Conservation (phyloP, 176 grass and related monocot species). For the Carex scoparia region DNA sequence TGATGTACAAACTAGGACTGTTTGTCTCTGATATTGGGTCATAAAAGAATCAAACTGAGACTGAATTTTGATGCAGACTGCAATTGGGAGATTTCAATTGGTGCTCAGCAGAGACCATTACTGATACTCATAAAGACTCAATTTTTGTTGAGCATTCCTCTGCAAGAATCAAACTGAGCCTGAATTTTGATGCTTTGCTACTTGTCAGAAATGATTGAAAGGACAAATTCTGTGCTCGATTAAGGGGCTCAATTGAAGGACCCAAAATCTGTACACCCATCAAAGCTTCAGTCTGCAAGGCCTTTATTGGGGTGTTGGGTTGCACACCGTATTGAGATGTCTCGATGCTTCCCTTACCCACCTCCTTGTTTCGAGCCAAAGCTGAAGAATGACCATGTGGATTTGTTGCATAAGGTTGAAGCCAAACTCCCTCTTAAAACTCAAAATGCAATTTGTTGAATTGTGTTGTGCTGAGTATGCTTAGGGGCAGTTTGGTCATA, state of each 20-base stretch:
- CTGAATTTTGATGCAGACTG: no score
- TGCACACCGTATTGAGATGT: constrained; percentile 34
- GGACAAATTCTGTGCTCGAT: neutral
- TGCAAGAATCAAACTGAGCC: neutral
- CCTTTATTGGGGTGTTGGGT: constrained; percentile 28
- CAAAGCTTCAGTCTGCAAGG: constrained; percentile 11
- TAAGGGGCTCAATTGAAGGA: neutral
- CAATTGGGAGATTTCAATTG: no score
- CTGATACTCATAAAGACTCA: neutral
- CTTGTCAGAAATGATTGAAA: constrained; percentile 13
- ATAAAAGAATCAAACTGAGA: neutral
- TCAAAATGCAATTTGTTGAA: neutral
- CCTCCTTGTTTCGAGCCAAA: constrained; percentile 45
- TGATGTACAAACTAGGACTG: constrained; percentile 9
- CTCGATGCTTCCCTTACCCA: constrained; percentile 48
- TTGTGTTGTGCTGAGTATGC: neutral
- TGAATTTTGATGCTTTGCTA: constrained; percentile 14
- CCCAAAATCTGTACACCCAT: neutral
- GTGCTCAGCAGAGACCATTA: neutral
- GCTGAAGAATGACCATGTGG: constrained; percentile 17
- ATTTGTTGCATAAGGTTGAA: constrained; percentile 35
- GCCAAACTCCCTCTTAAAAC: neutral
- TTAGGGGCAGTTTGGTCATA: neutral
- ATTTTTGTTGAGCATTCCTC: constrained; percentile 18
- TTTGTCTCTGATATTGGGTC: neutral